Evolutionary conservation across 2,329 filamentous ascomycete species (phyloP).

Genomic region (Colletotrichum sp.): DNA sequence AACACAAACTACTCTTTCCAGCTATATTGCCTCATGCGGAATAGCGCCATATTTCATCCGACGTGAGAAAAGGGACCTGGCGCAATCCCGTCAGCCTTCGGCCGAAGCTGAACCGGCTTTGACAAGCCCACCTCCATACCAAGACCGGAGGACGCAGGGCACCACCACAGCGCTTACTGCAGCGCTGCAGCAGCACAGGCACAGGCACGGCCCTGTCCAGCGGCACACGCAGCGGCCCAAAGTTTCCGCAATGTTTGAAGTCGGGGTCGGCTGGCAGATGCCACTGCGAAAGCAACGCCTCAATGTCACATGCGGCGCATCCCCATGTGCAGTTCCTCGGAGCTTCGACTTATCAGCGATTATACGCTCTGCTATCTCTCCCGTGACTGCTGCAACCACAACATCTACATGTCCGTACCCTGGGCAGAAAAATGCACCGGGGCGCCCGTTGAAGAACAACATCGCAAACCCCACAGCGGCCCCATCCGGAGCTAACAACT

Average conservation of each 20-base stretch:
- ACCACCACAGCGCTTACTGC: not conserved
- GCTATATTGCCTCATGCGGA: not conserved
- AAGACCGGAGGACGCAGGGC: not conserved
- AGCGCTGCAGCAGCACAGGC: not conserved
- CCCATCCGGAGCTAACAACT: not conserved
- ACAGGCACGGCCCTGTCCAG: not conserved
- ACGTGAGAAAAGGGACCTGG: not conserved
- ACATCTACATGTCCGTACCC: not conserved
- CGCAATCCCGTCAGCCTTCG: not conserved
- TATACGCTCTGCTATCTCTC: not conserved
- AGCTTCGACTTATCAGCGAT: not conserved
- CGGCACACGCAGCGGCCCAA: not conserved
- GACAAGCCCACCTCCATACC: not conserved
- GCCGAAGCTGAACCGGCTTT: not conserved
- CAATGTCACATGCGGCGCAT: not conserved
- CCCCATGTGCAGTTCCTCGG: not conserved
- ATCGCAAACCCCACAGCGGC: not conserved
- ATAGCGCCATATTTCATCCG: not conserved
- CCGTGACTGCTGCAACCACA: not conserved
- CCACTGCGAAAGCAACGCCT: not conserved
- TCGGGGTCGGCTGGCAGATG: not conserved
- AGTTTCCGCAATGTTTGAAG: not conserved
- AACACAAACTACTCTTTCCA: not conserved
- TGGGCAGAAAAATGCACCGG: not conserved
- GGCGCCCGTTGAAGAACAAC: not conserved